phyloP scores from a whole-genome alignment of 148 eudicot genomes.

The Fagopyrum homotropicum region DNA sequence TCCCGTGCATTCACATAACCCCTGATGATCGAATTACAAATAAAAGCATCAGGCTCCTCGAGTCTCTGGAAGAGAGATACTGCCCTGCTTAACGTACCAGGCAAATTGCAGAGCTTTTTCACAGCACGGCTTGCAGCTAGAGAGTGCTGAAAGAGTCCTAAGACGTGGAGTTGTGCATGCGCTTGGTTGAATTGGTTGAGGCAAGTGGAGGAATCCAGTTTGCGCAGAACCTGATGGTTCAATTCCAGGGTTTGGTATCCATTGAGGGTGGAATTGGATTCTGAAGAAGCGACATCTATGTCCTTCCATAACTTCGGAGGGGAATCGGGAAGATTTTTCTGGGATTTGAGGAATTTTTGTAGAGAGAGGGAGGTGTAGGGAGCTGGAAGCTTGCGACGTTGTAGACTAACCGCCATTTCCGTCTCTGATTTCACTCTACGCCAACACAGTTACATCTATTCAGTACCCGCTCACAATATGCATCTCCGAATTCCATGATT shows the following conservation, averaged over 20 bases:
- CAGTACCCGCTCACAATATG: no score
- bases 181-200: conserved; percentile 41
- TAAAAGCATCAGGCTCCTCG: conserved; percentile 47
- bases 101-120: conserved; percentile 43
- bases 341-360: conserved; percentile 41
- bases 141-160: conserved; percentile 43
- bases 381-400: conserved; percentile 12
- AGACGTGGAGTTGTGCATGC: conserved; percentile 41
- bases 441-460: not conserved
- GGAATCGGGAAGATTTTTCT: conserved; percentile 31
- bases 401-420: conserved; percentile 30
- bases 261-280: not conserved
- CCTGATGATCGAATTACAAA: conserved; percentile 51
- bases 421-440: not conserved
- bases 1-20: conserved; percentile 32
- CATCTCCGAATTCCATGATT: no score
- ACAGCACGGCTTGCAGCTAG: conserved; percentile 37
- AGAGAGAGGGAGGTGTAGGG: conserved; percentile 26
- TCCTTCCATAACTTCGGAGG: conserved; percentile 34
- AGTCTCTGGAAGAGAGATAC: conserved; percentile 26
- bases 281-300: conserved; percentile 2
- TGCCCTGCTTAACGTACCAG: conserved; percentile 23
- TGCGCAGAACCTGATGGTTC: conserved; percentile 41
- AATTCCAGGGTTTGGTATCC: conserved; percentile 20
- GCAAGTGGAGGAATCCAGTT: conserved; percentile 28